phyloP scores from a whole-genome alignment of 2,329 filamentous ascomycete genomes.

The Cladosporium sp. region DNA sequence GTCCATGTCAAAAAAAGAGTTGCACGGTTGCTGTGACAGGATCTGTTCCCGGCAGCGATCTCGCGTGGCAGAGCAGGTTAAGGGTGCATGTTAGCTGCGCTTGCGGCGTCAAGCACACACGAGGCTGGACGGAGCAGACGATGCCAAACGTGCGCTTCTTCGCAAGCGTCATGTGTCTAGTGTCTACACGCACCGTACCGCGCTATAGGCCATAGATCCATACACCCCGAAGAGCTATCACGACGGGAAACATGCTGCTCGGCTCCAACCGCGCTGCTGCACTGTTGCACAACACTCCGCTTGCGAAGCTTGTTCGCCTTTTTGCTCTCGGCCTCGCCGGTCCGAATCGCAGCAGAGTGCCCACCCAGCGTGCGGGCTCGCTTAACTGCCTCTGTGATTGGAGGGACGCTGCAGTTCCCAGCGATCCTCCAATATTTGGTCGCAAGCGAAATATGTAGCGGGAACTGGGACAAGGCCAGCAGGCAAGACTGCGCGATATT shows the following conservation, averaged over 20 bases:
- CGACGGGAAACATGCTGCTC: background rate
- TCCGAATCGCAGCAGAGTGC: conserved; percentile 7
- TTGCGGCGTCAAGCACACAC: conserved; percentile 18
- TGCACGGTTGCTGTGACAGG: conserved; percentile 6
- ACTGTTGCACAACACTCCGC: conserved; percentile 3
- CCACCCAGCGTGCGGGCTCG: conserved; percentile 2
- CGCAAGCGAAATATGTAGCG: conserved; percentile 18
- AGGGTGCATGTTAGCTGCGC: conserved; percentile 16
- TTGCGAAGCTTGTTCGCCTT: conserved; percentile 13
- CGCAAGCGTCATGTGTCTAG: conserved; percentile 7
- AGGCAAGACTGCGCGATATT: background rate
- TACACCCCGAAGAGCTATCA: background rate
- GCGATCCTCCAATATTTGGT: conserved; percentile 18
- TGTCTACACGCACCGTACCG: conserved; percentile 1
- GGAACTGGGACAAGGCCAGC: background rate
- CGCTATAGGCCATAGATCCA: background rate
- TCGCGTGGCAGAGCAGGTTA: conserved; percentile 12
- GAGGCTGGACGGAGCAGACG: conserved; percentile 14
- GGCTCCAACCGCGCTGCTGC: background rate
- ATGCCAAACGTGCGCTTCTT: conserved; percentile 5
- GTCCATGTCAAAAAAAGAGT: background rate
- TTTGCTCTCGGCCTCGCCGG: background rate
- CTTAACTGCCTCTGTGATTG: conserved; percentile 8
- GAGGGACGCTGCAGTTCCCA: conserved; percentile 5
- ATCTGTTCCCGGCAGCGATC: conserved; percentile 16